A percentile compares a stretch with the other conserved stretches of the same genome.
These are phyloP conservation scores for Saccharomycopsis sp. DNA, from an alignment of 805 yeast species.

Conservation along the genomic window DNA sequence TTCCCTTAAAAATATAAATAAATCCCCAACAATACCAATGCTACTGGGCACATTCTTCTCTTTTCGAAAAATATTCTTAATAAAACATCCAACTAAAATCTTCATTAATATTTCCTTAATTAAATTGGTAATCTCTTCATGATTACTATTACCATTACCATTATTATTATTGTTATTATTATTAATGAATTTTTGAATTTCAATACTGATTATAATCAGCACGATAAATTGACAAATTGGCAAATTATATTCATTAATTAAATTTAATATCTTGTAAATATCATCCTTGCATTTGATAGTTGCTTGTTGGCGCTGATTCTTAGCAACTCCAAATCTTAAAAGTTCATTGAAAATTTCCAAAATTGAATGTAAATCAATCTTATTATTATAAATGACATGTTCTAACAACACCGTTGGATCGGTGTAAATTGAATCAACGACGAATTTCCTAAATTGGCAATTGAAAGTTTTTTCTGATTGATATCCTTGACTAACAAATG, in stretches of 20 bases:
- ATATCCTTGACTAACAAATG: too few relatives aligned
- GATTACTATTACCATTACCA: slow-evolving; percentile 13
- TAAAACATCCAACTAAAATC: slow-evolving; percentile 18
- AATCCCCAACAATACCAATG: slow-evolving; percentile 29
- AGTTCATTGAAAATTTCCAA: slow-evolving; percentile 21
- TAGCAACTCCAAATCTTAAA: slow-evolving; percentile 12
- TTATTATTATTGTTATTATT: too few relatives aligned
- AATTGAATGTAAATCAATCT: slow-evolving; percentile 16
- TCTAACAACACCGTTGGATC: too few relatives aligned
- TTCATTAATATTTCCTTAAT: slow-evolving; percentile 7
- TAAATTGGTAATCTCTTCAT: slow-evolving; percentile 7
- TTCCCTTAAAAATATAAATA: slow-evolving; percentile 34
- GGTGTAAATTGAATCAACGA: too few relatives aligned
- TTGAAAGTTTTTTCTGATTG: too few relatives aligned
- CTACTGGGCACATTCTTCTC: neutral
- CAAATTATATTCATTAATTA: slow-evolving; percentile 34
- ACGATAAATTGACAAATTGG: slow-evolving; percentile 37
- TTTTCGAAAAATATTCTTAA: slow-evolving; percentile 10
- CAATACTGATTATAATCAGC: slow-evolving; percentile 25
- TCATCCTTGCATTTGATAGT: slow-evolving; percentile 13
- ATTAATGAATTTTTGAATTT: neutral
- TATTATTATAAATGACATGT: slow-evolving; percentile 4
- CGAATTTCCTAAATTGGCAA: too few relatives aligned
- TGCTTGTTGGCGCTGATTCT: too few relatives aligned
- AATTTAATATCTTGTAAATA: slow-evolving; percentile 23